phyloP scores from a whole-genome alignment of 768 basidiomycete species.

The Tylopilus rubrobrunneus region DNA sequence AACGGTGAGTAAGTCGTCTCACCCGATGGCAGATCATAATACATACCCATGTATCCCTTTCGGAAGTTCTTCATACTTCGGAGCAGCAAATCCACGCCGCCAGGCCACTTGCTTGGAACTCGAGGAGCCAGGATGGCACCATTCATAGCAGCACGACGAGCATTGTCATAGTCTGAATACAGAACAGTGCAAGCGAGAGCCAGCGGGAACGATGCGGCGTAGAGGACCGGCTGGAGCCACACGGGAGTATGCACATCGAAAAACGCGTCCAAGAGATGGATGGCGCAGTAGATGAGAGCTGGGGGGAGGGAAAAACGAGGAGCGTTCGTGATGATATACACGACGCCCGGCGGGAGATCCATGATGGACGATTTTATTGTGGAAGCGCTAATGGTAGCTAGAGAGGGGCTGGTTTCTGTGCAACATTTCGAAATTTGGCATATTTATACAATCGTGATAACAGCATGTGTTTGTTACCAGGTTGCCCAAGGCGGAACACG shows the following conservation, averaged over 20 bases:
- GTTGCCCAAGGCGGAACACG: neutral
- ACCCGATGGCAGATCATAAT: neutral
- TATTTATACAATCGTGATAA: constrained; percentile 6
- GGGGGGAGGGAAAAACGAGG: constrained; percentile 21
- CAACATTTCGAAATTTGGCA: neutral
- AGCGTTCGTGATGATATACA: constrained; percentile 25
- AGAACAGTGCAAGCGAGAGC: constrained; percentile 14
- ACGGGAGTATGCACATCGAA: constrained; percentile 5
- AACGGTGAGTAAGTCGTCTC: neutral
- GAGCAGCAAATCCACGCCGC: constrained; percentile 33
- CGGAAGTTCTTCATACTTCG: constrained; percentile 21
- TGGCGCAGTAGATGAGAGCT: constrained; percentile 13
- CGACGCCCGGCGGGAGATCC: constrained; percentile 34
- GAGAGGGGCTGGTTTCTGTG: neutral
- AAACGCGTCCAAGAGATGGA: constrained; percentile 7
- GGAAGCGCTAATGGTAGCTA: neutral
- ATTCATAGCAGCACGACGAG: constrained; percentile 9
- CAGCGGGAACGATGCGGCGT: constrained; percentile 22
- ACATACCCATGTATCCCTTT: constrained; percentile 28
- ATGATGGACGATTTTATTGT: constrained; percentile 6
- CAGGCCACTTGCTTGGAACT: constrained; percentile 34
- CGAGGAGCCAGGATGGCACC: constrained; percentile 34
- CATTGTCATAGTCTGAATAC: constrained; percentile 12
- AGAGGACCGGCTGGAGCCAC: constrained; percentile 19
- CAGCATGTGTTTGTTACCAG: constrained; percentile 7